Evolutionary conservation across 257 asterid genomes (phyloP).

Genomic region (Eucommia ulmoides): DNA sequence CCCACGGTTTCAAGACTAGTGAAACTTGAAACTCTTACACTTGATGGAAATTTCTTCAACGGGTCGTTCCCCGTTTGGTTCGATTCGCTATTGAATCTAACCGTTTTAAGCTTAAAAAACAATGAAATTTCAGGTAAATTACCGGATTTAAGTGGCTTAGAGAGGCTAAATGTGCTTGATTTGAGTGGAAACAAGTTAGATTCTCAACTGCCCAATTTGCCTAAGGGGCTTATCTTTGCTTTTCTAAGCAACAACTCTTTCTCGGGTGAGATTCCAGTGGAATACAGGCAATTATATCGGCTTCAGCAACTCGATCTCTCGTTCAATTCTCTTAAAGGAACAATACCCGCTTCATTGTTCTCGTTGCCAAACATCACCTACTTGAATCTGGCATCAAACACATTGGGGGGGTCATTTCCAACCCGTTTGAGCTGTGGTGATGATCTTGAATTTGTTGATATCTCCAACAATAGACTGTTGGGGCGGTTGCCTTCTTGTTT

Average conservation of each 20-base stretch:
- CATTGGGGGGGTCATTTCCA: constrained; percentile 36
- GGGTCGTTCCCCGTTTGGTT: constrained; percentile 40
- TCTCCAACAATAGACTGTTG: constrained; percentile 44
- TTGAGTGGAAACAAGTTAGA: constrained; percentile 36
- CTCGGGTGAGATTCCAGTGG: constrained; percentile 39
- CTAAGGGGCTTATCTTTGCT: constrained; percentile 21
- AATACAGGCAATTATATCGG: constrained; percentile 21
- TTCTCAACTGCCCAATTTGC: constrained; percentile 36
- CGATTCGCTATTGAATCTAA: constrained; percentile 27
- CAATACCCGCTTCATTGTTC: constrained; percentile 16
- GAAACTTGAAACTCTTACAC: constrained; percentile 25
- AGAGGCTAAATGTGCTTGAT: constrained; percentile 30
- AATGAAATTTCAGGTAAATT: constrained; percentile 32
- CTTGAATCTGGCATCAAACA: constrained; percentile 35
- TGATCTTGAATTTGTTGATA: constrained; percentile 33
- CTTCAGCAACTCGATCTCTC: constrained; percentile 60
- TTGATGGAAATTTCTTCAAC: constrained; percentile 56
- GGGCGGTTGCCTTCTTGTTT: constrained; percentile 51
- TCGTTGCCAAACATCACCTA: constrained; percentile 29
- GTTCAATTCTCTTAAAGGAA: constrained; percentile 29
- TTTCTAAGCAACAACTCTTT: constrained; percentile 36
- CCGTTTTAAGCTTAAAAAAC: constrained; percentile 40
- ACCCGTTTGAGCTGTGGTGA: constrained; percentile 28
- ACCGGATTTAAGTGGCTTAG: constrained; percentile 37
- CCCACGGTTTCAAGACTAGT: constrained; percentile 35